Conservation (phyloP, 148 eudicot species). For the Vaccinium myrtillus region DNA sequence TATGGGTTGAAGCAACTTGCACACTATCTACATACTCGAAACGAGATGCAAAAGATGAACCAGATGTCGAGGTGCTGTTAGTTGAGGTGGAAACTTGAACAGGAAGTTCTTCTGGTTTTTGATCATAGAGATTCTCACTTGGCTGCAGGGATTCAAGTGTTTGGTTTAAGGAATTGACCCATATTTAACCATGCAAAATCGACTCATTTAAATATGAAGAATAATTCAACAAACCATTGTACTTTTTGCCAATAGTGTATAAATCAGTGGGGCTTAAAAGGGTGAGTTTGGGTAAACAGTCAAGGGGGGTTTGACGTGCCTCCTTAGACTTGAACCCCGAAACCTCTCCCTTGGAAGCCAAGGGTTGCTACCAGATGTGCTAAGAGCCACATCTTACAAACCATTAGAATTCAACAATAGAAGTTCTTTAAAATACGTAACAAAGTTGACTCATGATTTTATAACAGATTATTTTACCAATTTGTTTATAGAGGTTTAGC, state of each 20-base stretch:
- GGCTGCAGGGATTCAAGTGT: conserved; percentile 43
- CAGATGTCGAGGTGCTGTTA: conserved; percentile 39
- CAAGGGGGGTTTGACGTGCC: no score
- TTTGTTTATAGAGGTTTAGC: background rate
- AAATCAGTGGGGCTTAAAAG: no score
- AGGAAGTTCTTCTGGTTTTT: conserved; percentile 87
- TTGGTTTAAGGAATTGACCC: background rate
- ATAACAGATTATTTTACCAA: background rate
- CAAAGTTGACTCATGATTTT: background rate
- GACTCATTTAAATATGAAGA: background rate
- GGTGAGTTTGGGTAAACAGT: no score
- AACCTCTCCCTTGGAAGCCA: no score
- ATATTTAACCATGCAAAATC: background rate
- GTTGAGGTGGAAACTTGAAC: conserved; percentile 63
- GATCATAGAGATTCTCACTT: conserved; percentile 87
- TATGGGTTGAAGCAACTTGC: conserved; percentile 46
- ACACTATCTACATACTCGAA: conserved; percentile 77
- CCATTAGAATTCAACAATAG: background rate
- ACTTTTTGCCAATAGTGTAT: no score
- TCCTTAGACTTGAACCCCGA: no score
- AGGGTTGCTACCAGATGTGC: no score
- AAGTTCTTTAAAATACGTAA: background rate
- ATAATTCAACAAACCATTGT: background rate
- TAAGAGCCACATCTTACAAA: no score
- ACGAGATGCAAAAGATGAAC: conserved; percentile 68